Base-by-base conservation (phyloP, 176 grass and related monocot genomes). In the Aegilops speltoides region DNA sequence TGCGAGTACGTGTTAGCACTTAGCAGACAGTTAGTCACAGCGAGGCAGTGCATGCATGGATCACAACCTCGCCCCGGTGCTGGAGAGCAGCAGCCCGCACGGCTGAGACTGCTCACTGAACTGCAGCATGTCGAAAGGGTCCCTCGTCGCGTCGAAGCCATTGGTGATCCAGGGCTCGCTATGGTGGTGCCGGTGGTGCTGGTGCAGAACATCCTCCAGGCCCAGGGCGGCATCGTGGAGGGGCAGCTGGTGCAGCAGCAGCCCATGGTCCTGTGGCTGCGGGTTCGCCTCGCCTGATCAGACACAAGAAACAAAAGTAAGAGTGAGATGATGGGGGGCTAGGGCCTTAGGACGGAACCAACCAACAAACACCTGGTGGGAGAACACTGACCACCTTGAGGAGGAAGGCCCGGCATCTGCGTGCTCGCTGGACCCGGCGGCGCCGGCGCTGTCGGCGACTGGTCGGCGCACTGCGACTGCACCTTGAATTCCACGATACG, bases 401-500 rank as follows among this genome's bases (percentile, higher is more conserved):
- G 81, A 84, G 71, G 64, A 10, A 68, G 26, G 32, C 83, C 41
- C n/a, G 60, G 86, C 65, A 57, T 73, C 32, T 95, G 91, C 61
- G 79, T 14, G 67, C n/a, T 79, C 64, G 82, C 60, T 62, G 63
- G 65, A 19, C 70, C 61, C 5, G 81, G n/a, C 56, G 73, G 69
- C 19, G 59, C 12, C 25, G 85, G 82, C 1, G 7, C 77, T 7
- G 80, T 59, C 40, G 26, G 46, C 37, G 79, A 48, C 78, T 83
- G 71, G 16, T 54, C 77, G 48, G 38, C 83, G 61, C 73, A 8
- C 61, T 84, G 83, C 29, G 87, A 20, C 77, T 90, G 86, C 82
- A 89, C 81, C 60, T 87, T 91, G 76, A 93, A 91, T 50, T 95
- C 94, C 2, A 82, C 20, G 52, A 95, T 95, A 50, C 79, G 84